Conservation (phyloP, 257 asterid genomes). For the Jasminum sambac region DNA sequence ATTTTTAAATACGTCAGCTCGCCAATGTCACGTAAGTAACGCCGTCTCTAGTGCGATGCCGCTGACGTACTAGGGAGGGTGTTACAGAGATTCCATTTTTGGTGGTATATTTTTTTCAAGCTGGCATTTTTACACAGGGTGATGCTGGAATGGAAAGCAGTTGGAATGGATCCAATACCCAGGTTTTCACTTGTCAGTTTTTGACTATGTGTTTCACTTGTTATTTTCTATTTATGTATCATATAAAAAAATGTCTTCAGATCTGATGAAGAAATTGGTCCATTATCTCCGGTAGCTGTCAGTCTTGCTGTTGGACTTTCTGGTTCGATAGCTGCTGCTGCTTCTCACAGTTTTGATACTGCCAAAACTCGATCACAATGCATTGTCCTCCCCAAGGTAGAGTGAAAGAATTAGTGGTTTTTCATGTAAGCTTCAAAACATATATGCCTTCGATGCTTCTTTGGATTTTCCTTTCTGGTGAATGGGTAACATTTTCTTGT, state of each 20-base stretch:
- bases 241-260: conserved; percentile 39
- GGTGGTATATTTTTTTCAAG: conserved; percentile 85
- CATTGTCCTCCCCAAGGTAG: conserved; percentile 79
- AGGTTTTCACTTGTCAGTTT: conserved; percentile 46
- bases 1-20: too few species aligned
- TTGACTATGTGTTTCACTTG: conserved; percentile 4
- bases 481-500: background rate
- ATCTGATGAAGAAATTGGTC: conserved; percentile 72
- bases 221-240: conserved; percentile 16
- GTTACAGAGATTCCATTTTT: conserved; percentile 83
- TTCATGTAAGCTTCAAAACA: conserved; percentile 5
- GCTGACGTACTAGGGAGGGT: too few species aligned
- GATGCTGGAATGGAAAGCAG: conserved; percentile 91
- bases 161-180: conserved; percentile 80
- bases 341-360: conserved; percentile 92
- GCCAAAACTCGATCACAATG: conserved; percentile 84
- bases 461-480: background rate
- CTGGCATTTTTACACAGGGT: conserved; percentile 77
- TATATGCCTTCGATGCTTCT: conserved; percentile 3
- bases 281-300: conserved; percentile 80
- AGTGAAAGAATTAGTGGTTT: conserved; percentile 13
- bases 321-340: conserved; percentile 97
- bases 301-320: conserved; percentile 92
- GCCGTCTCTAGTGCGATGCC: too few species aligned
- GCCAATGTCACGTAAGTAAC: too few species aligned